Base-by-base conservation (phyloP, 495 filamentous ascomycete genomes). In the Astrothelium subdiscretum region DNA sequence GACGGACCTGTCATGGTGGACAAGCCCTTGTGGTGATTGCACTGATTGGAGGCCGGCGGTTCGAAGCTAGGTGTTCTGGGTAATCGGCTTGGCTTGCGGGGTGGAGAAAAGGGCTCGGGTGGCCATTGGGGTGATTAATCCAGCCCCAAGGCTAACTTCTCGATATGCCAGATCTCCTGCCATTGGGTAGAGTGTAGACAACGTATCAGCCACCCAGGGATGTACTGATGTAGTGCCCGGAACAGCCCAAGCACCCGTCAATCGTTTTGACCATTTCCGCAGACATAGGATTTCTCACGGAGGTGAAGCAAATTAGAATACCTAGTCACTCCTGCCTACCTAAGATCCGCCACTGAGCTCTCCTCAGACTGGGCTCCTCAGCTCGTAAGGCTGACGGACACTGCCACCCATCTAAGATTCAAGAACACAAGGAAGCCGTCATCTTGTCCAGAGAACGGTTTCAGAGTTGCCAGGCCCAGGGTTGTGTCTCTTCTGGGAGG, bases 161-260 rank as follows among this genome's bases (percentile, higher is more conserved):
- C 29, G 24, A 54, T 54, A 54, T 54, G 48, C 29, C 48, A 54
- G 48, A 54, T 54, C 48, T 54, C 22, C 48, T 54, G 35, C 35
- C 15, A 38, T 38, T 38, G 15, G 35, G 8, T 38, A 8, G 8
- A 38, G 35, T 15, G 15, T 15, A n/a, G 35, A 8, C 35, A 38
- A 38, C 35, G 8, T 8, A n/a, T n/a, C n/a, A n/a, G n/a, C n/a
- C n/a, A n/a, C n/a, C n/a, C n/a, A n/a, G n/a, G n/a, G n/a, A n/a
- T n/a, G n/a, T n/a, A n/a, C n/a, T n/a, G n/a, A n/a, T n/a, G n/a
- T n/a, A n/a, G n/a, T n/a, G n/a, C n/a, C 35, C 35, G 35, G 35
- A 38, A 38, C 8, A 15, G 35, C 35, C 15, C 35, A 38, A 38
- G 15, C 35, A 6, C 35, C 15, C 35, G 35, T 38, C 35, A 38